phyloP scores from a whole-genome alignment of 1,284 basidiomycete genomes.

The Apiotrichum laibachii region DNA sequence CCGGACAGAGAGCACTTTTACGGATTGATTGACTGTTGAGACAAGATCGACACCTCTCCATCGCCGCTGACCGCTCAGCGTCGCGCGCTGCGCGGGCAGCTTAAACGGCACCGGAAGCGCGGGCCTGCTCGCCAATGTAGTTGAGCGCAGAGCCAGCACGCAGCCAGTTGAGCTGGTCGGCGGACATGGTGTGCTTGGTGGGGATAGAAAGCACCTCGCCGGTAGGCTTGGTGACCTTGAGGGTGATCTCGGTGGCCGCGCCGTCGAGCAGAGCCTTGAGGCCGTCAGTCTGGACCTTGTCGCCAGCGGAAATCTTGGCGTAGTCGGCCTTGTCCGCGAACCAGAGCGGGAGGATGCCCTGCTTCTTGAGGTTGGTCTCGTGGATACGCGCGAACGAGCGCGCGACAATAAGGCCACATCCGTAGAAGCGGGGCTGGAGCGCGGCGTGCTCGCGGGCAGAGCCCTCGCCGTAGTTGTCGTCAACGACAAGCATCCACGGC shows the following conservation, averaged over 20 bases:
- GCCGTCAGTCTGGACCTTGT: slow-evolving; percentile 62
- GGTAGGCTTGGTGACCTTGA: slow-evolving; percentile 66
- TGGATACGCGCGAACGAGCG: slow-evolving; percentile 98
- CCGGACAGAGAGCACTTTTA: no score
- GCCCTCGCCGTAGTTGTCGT: slow-evolving; percentile 94
- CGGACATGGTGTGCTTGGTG: slow-evolving; percentile 82
- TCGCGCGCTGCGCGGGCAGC: not conserved
- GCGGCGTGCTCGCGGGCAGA: slow-evolving; percentile 86
- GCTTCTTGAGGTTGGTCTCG: slow-evolving; percentile 97
- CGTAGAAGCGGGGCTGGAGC: slow-evolving; percentile 93
- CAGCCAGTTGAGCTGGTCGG: slow-evolving; percentile 84
- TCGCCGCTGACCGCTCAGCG: not conserved
- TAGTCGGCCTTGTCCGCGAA: slow-evolving; percentile 85
- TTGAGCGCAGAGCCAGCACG: slow-evolving; percentile 83
- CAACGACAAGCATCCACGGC: slow-evolving; percentile 92
- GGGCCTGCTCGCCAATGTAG: slow-evolving; percentile 49
- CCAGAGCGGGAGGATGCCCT: slow-evolving; percentile 89
- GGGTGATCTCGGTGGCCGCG: slow-evolving; percentile 43
- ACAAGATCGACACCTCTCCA: not conserved
- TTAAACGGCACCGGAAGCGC: slow-evolving; percentile 18
- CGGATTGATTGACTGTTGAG: not conserved
- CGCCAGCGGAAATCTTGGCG: slow-evolving; percentile 73
- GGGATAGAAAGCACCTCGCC: slow-evolving; percentile 67
- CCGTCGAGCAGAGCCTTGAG: slow-evolving; percentile 57
- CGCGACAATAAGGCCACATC: slow-evolving; percentile 77